Percentiles rank a stretch among this genome's conserved stretches.
These are phyloP conservation scores for Candida lessepsii DNA, from an alignment of 805 yeast species.

Conservation along the genomic window DNA sequence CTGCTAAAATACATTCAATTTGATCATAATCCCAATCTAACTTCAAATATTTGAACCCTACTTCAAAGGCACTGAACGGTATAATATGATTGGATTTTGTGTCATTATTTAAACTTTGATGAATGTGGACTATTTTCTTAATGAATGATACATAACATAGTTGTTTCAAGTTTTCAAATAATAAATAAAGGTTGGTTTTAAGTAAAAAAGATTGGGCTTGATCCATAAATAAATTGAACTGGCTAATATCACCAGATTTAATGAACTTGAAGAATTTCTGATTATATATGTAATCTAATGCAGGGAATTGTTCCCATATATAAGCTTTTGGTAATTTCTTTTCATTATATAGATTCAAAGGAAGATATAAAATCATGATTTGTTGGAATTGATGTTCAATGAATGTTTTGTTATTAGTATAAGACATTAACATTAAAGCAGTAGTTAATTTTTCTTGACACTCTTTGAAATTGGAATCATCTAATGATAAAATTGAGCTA, in stretches of 20 bases:
- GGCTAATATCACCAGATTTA: conserved; percentile 52
- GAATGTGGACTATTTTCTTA: conserved; percentile 31
- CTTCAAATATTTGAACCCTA: conserved; percentile 38
- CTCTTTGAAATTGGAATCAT: conserved; percentile 56
- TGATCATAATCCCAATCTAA: conserved; percentile 37
- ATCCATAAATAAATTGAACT: conserved; percentile 46
- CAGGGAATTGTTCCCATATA: conserved; percentile 43
- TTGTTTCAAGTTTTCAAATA: conserved; percentile 51
- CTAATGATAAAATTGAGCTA: conserved; percentile 63
- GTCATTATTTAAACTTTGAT: conserved; percentile 20
- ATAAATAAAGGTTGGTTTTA: conserved; percentile 57
- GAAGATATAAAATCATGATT: conserved; percentile 61
- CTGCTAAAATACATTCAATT: conserved; percentile 69
- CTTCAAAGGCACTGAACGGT: conserved; percentile 42
- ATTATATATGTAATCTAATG: conserved; percentile 41
- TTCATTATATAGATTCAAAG: conserved; percentile 53
- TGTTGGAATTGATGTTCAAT: conserved; percentile 37
- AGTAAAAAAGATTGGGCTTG: conserved; percentile 52
- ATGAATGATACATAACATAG: conserved; percentile 53
- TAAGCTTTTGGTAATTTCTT: conserved; percentile 45
- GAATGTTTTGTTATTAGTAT: conserved; percentile 17
- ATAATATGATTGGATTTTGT: conserved; percentile 31
- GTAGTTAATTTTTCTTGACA: conserved; percentile 51
- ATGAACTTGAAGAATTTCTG: conserved; percentile 49
- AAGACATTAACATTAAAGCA: conserved; percentile 44